A percentile compares a stretch with the other conserved stretches of the same genome.
Conservation (phyloP, 345 rosid species). For the Aquilaria sinensis region DNA sequence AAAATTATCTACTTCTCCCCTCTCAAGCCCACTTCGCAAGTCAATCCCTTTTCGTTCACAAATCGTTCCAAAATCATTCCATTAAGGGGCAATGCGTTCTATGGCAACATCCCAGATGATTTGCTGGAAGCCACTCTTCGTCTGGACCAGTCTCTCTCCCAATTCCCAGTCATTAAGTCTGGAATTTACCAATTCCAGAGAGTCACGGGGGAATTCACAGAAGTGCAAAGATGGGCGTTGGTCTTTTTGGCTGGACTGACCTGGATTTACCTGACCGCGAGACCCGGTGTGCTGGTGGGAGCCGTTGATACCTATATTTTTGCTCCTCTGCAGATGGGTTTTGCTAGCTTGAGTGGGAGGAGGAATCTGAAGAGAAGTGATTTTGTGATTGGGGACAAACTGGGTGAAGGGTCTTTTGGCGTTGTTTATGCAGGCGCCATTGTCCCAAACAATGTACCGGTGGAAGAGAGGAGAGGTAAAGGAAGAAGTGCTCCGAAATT, state of each 20-base stretch:
- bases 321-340: slow-evolving; percentile 72
- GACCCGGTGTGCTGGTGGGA: slow-evolving; percentile 86
- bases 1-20: slow-evolving; percentile 29
- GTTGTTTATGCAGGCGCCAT: slow-evolving; percentile 75
- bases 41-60: slow-evolving; percentile 14
- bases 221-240: slow-evolving; percentile 59
- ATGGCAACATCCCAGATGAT: slow-evolving; percentile 33
- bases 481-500: slow-evolving; percentile 29
- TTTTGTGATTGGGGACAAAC: slow-evolving; percentile 61
- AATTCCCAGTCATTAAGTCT: slow-evolving; percentile 38
- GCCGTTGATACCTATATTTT: slow-evolving; percentile 88
- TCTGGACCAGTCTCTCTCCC: slow-evolving; percentile 32
- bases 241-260: slow-evolving; percentile 43
- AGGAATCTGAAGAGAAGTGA: slow-evolving; percentile 66
- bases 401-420: slow-evolving; percentile 97
- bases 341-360: slow-evolving; percentile 62
- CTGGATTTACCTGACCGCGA: slow-evolving; percentile 86
- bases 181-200: slow-evolving; percentile 40
- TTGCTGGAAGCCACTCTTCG: slow-evolving; percentile 15
- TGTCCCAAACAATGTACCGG: slow-evolving; percentile 49
- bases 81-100: slow-evolving; percentile 45
- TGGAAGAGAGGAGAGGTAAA: slow-evolving; percentile 36
- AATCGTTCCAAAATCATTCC: slow-evolving; percentile 17
- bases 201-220: slow-evolving; percentile 34
- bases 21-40: slow-evolving; percentile 20